Conservation (phyloP, 768 basidiomycete species). For the Suillus placidus region DNA sequence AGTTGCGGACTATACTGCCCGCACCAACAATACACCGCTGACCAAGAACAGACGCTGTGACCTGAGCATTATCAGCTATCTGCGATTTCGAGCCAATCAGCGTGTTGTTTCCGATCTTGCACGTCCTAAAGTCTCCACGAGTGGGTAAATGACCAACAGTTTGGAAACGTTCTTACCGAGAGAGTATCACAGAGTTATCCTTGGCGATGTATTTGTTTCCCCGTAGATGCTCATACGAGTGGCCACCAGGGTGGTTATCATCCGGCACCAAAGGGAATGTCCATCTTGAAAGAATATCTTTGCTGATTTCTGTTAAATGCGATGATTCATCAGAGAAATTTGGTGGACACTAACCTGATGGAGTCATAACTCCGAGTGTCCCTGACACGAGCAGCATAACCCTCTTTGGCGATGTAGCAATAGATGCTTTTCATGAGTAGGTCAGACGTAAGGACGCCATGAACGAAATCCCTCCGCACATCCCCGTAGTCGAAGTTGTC, state of each 20-base stretch:
- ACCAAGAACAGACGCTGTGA: slow-evolving; percentile 80
- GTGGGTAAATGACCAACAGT: neutral
- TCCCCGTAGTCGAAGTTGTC: slow-evolving; percentile 99
- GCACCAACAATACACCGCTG: slow-evolving; percentile 72
- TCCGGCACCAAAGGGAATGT: slow-evolving; percentile 96
- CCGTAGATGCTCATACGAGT: slow-evolving; percentile 81
- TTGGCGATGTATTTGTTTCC: slow-evolving; percentile 90
- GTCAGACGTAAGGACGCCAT: slow-evolving; percentile 93
- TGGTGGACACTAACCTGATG: slow-evolving; percentile 60
- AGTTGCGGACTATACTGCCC: slow-evolving; percentile 65
- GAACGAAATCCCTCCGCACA: slow-evolving; percentile 90
- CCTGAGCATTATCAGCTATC: slow-evolving; percentile 65
- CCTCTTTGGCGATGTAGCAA: slow-evolving; percentile 84
- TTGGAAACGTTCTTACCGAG: slow-evolving; percentile 57
- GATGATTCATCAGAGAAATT: neutral
- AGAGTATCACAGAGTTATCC: slow-evolving; percentile 74
- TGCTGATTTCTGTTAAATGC: slow-evolving; percentile 48
- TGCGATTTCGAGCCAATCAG: slow-evolving; percentile 82
- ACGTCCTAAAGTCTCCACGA: slow-evolving; percentile 55
- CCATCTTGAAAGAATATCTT: slow-evolving; percentile 92
- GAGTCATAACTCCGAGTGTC: slow-evolving; percentile 93
- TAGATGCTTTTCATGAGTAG: slow-evolving; percentile 93
- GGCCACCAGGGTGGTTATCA: slow-evolving; percentile 83
- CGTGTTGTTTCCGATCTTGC: slow-evolving; percentile 77
- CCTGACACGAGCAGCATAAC: slow-evolving; percentile 91